These are phyloP conservation scores for Alternaria triticimaculans DNA, from an alignment of 2,329 filamentous ascomycete species.

Conservation along the genomic window DNA sequence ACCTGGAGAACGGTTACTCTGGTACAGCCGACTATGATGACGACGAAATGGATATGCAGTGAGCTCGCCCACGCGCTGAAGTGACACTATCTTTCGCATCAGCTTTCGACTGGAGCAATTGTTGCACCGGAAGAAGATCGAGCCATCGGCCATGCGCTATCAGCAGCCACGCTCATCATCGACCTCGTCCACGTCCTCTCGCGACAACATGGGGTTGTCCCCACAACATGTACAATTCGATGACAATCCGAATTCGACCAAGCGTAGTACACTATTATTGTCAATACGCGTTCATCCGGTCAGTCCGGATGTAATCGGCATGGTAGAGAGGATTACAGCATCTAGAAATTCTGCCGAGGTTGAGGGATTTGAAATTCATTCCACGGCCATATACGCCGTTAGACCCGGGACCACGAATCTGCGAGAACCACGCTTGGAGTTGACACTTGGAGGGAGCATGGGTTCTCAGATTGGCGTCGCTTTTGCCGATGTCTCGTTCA, in stretches of 20 bases:
- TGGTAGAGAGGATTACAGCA: not conserved
- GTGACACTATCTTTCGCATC: not conserved
- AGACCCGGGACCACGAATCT: not conserved
- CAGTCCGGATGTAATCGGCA: not conserved
- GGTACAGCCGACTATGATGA: constrained; percentile 68
- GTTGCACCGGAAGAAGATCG: not conserved
- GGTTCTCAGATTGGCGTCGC: not conserved
- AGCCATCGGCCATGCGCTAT: not conserved
- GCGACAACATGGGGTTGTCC: not conserved
- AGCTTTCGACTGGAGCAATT: not conserved
- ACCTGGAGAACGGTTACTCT: constrained; percentile 61
- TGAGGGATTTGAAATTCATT: not conserved
- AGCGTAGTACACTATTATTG: not conserved
- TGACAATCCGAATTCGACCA: not conserved
- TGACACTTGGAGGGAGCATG: not conserved
- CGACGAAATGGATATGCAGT: constrained; percentile 49
- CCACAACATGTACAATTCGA: not conserved
- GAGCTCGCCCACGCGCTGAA: constrained; percentile 1
- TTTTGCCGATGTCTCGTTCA: not conserved
- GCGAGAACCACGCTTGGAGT: not conserved
- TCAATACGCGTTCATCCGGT: not conserved
- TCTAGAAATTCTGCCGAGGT: not conserved
- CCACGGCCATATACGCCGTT: not conserved
- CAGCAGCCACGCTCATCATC: not conserved
- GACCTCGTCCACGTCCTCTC: not conserved